These are phyloP conservation scores for Pseudocercospora fijiensis DNA, from an alignment of 2,329 filamentous ascomycete genomes.

Conservation along the genomic window DNA sequence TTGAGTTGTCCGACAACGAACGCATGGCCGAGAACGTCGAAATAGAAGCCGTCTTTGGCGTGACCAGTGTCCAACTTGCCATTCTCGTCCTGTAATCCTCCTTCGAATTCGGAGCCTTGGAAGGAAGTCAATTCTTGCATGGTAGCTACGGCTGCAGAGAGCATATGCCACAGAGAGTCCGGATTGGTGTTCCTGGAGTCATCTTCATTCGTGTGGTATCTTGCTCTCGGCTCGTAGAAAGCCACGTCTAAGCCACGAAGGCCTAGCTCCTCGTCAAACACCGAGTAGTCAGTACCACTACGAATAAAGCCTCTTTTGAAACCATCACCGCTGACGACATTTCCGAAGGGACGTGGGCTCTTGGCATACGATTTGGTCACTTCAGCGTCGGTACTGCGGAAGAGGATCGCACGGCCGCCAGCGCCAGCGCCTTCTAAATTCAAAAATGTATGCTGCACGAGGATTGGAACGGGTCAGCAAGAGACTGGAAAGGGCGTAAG, in stretches of 20 bases:
- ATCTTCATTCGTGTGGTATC: slow-evolving; percentile 91
- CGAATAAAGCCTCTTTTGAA: slow-evolving; percentile 76
- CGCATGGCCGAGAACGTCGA: slow-evolving; percentile 78
- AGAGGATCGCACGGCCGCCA: slow-evolving; percentile 81
- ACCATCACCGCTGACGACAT: slow-evolving; percentile 76
- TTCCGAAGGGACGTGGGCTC: slow-evolving; percentile 75
- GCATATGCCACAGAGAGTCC: slow-evolving; percentile 86
- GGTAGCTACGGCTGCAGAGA: slow-evolving; percentile 77
- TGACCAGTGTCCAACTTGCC: slow-evolving; percentile 66
- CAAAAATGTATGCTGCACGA: slow-evolving; percentile 69
- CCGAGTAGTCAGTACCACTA: slow-evolving; percentile 81
- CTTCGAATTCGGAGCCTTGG: slow-evolving; percentile 65
- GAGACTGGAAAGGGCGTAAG: neutral
- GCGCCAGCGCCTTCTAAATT: slow-evolving; percentile 95
- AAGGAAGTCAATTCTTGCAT: slow-evolving; percentile 69
- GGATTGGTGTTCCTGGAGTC: slow-evolving; percentile 74
- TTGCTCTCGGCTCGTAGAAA: slow-evolving; percentile 79
- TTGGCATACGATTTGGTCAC: slow-evolving; percentile 75
- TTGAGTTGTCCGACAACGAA: slow-evolving; percentile 78
- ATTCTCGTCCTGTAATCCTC: slow-evolving; percentile 52
- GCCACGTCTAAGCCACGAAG: slow-evolving; percentile 88
- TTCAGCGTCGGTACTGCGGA: slow-evolving; percentile 83
- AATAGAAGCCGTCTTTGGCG: slow-evolving; percentile 72
- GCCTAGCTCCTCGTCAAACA: slow-evolving; percentile 75
- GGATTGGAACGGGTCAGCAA: neutral